Conservation (phyloP, 441 rosid species). For the Capsella rubella region DNA sequence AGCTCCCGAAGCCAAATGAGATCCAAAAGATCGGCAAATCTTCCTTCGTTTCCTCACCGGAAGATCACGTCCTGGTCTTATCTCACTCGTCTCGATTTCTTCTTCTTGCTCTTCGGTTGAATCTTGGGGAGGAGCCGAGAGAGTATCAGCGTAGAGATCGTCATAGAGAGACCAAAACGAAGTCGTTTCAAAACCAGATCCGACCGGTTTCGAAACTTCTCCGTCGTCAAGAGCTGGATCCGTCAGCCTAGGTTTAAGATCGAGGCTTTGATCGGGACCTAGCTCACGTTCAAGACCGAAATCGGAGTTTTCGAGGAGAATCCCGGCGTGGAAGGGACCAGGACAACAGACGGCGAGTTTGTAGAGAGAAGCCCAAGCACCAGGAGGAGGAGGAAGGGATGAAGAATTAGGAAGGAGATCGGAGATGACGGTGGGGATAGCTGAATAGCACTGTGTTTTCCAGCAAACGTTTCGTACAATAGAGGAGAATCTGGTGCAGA, state of each 20-base stretch:
- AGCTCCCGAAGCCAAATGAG: conserved; percentile 79
- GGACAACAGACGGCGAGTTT: conserved; percentile 93
- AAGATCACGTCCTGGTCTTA: conserved; percentile 44
- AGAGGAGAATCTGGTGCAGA: conserved; percentile 81
- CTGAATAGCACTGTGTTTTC: conserved; percentile 58
- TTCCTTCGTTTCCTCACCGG: conserved; percentile 57
- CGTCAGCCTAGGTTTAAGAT: conserved; percentile 25
- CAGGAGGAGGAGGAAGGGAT: conserved; percentile 49
- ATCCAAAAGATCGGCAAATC: conserved; percentile 52
- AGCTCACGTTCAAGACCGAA: conserved; percentile 93
- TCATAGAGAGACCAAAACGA: conserved; percentile 82
- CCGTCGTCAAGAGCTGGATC: conserved; percentile 31
- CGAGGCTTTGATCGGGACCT: conserved; percentile 65
- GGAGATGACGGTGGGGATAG: conserved; percentile 69
- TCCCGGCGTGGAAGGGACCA: conserved; percentile 85
- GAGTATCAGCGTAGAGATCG: conserved; percentile 83
- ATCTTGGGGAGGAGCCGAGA: conserved; percentile 58
- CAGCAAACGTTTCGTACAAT: conserved; percentile 73
- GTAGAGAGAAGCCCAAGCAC: conserved; percentile 80
- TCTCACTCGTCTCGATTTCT: conserved; percentile 38
- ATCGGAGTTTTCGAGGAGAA: conserved; percentile 91
- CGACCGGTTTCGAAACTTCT: conserved; percentile 29
- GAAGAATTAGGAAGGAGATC: conserved; percentile 57
- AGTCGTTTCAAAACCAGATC: conserved; percentile 43
- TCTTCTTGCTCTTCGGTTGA: conserved; percentile 7